Evolutionary conservation across 106 monocot species (phyloP), one percentile per base, ranked within the genome.

Genomic region (Vanilla planifolia): DNA sequence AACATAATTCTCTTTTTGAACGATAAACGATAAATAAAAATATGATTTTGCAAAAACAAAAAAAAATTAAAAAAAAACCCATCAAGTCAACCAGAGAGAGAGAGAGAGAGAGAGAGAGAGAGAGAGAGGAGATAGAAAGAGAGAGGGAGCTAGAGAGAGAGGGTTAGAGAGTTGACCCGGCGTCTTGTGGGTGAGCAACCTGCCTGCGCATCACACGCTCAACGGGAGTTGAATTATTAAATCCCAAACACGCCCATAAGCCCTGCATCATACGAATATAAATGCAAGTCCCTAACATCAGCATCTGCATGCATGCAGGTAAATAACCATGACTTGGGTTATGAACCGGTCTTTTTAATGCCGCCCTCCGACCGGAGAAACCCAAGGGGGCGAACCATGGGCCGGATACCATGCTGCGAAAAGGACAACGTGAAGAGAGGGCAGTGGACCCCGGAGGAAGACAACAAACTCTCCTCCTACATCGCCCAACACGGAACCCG

Each of bases 381-480:
- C 15, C 1, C 4, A 15, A 15, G 2, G n/a, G 56, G 29, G 21
- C 1, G 16, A 52, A n/a, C n/a, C 36, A 96, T 96, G 96, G 96
- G 91, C 6, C 79, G 96, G 69, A 77, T 90, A 26, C 91, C 96
- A 0, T 96, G 96, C 67, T 96, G 96, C 27, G 96, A 96, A 77
- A 96, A 84, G 83, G 96, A 91, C 50, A 91, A 62, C 51, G 96
- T 91, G 21, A 96, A 91, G 71, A 76, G 84, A 33, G 96, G 96
- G 4, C 96, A 96, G 79, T 96, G 96, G 90, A 96, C 96, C 4
- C 91, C 84, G 8, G 96, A 96, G 44, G 96, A 96, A 42, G 96
- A 96, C 65, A 96, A 74, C 79, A 87, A 91, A 77, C 96, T 96
- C 51, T 78, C 91, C 48, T 81, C 91, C 26, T 96, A 96, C 72